Percentiles rank a stretch among this genome's conserved stretches.
These are phyloP conservation scores for Barnettozyma botsteinii DNA, from an alignment of 805 yeast species.

Conservation along the genomic window DNA sequence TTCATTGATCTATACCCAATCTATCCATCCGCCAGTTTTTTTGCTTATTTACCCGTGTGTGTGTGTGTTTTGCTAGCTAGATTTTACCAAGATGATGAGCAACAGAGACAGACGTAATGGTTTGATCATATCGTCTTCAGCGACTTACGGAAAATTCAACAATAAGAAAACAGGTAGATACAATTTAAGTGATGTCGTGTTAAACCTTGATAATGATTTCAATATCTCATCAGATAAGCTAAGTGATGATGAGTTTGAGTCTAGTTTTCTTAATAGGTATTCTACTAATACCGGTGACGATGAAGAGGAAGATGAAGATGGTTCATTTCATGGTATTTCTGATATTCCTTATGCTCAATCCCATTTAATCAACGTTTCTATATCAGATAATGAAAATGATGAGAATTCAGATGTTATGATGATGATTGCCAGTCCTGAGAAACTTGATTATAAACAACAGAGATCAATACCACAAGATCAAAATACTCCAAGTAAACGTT, in stretches of 20 bases:
- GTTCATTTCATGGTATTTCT: conserved; percentile 11
- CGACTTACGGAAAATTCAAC: conserved; percentile 22
- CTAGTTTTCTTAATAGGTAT: neutral
- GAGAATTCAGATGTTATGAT: conserved; percentile 10
- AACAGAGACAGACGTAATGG: conserved; percentile 26
- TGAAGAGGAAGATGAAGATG: conserved; percentile 6
- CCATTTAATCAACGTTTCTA: conserved; percentile 19
- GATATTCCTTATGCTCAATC: conserved; percentile 20
- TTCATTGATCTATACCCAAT: too few relatives aligned
- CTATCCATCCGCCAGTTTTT: too few relatives aligned
- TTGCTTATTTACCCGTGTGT: too few relatives aligned
- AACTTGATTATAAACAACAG: conserved; percentile 4
- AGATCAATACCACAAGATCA: neutral
- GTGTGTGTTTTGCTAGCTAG: neutral
- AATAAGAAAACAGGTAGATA: conserved; percentile 22
- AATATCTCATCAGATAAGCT: conserved; percentile 24
- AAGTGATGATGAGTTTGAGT: conserved; percentile 19
- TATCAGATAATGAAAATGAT: conserved; percentile 23
- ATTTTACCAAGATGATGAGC: conserved; percentile 15
- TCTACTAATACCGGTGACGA: too few relatives aligned
- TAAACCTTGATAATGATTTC: conserved; percentile 16
- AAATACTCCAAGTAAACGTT: conserved; percentile 9
- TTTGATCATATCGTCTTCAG: conserved; percentile 16
- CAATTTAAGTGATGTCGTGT: conserved; percentile 21
- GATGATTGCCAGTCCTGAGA: conserved; percentile 16